Evolutionary conservation across 768 basidiomycete genomes (phyloP).

Genomic region (Amanita muscaria): DNA sequence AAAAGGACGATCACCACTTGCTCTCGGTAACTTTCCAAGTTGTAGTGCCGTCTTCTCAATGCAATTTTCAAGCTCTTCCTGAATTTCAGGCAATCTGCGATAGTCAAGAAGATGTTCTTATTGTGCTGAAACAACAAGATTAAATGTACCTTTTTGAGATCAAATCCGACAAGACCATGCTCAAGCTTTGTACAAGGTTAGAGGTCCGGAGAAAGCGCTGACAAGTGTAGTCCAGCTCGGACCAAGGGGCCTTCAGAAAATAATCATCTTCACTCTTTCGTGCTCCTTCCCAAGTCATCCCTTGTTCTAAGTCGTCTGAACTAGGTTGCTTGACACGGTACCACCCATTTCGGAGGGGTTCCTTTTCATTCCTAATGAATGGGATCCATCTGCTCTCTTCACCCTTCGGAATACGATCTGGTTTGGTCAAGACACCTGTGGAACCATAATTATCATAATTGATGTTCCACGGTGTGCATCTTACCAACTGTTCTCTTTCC

Average conservation of each 20-base stretch:
- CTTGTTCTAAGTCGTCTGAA: constrained; percentile 31
- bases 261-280: constrained; percentile 40
- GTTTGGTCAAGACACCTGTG: constrained; percentile 57
- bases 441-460: too few relatives aligned
- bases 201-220: constrained; percentile 40
- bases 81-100: constrained; percentile 23
- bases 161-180: constrained; percentile 28
- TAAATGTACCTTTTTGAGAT: too few relatives aligned
- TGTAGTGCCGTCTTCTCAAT: constrained; percentile 26
- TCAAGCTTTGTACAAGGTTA: constrained; percentile 41
- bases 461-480: constrained; percentile 11
- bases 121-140: constrained; percentile 15
- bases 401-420: constrained; percentile 46
- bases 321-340: constrained; percentile 40
- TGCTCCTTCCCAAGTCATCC: constrained; percentile 47
- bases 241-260: constrained; percentile 43
- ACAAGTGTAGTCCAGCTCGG: constrained; percentile 31
- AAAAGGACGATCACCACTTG: constrained; percentile 39
- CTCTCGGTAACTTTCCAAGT: constrained; percentile 27
- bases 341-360: constrained; percentile 41
- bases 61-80: constrained; percentile 36
- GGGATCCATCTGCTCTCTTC: constrained; percentile 44
- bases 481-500: constrained; percentile 56
- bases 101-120: too few relatives aligned
- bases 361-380: constrained; percentile 40